Base-by-base conservation (phyloP, 2,329 filamentous ascomycete genomes). In the Colletotrichum sp. region DNA sequence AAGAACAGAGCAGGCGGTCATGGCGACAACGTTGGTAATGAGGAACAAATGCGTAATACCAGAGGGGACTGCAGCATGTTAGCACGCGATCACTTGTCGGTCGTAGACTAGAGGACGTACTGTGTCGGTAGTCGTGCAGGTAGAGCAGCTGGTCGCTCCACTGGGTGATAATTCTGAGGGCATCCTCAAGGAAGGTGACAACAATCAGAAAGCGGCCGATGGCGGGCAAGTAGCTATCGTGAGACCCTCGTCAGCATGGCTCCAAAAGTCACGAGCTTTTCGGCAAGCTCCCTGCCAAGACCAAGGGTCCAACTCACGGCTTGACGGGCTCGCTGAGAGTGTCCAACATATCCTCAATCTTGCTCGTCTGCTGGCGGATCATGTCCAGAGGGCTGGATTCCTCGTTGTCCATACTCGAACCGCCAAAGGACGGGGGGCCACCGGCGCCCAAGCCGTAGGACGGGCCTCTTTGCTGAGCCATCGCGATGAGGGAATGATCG, bases 161-260 rank as follows among this genome's bases (percentile, higher is more conserved):
- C 92, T 99, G 97, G 80, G 97, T 99, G 81, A 99, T 89, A 86
- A 99, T 99, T 84, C 97, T 93, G 78, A 99, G 89, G 66, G 96
- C 95, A 88, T 99, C 97, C 87, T 99, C 97, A 80, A 99, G 90
- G 88, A 99, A 99, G 77, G 97, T 99, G 70, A 99, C 97, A 72
- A 99, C 97, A 81, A 99, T 99, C 80, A 99, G 87, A 86, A 99
- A 99, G 80, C 97, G 95, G 79, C 97, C 97, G 88, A 99, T 96
- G 79, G 95, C 95, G 75, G 97, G 97, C 60, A 99, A 91, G 84
- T 98, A 98, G 78, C 96, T 98, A 83, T 82, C 24, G 74, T n/a
- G 28, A 21, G 74, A 66, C 24, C 71, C 71, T 55, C 66, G 83
- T 82, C 71, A 83, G 80, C 77, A 69, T 6, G 32, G 48, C 39